Conservation (phyloP, 2,329 filamentous ascomycete species). For the Ceratocystis variospora region DNA sequence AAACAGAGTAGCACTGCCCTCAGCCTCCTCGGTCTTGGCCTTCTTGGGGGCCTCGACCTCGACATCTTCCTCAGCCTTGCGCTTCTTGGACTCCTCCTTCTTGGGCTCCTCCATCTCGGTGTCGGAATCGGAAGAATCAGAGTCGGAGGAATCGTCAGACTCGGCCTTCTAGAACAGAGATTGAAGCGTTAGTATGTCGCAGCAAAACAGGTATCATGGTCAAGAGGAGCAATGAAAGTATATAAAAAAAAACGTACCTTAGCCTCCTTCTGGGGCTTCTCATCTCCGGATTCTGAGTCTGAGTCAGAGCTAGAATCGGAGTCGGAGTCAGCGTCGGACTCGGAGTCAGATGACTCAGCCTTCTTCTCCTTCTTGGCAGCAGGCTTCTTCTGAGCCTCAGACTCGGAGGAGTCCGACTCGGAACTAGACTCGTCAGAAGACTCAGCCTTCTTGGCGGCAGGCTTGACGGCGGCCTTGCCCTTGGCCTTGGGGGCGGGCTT, state of each 20-base stretch:
- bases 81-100: conserved; percentile 32
- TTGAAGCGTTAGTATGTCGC: conserved; percentile 20
- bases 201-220: too few species aligned
- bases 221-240: neutral
- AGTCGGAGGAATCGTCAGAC: conserved; percentile 25
- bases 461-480: conserved; percentile 3
- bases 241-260: conserved; percentile 12
- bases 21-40: conserved; percentile 47
- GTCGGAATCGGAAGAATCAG: conserved; percentile 25
- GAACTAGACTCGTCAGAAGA: conserved; percentile 28
- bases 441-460: conserved; percentile 28
- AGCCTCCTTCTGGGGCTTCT: conserved; percentile 23
- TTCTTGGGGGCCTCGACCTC: conserved; percentile 48
- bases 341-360: conserved; percentile 27
- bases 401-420: conserved; percentile 28
- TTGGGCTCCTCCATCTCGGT: conserved; percentile 27
- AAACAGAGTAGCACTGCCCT: conserved; percentile 46
- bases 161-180: conserved; percentile 24
- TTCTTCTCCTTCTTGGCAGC: conserved; percentile 18
- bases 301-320: conserved; percentile 25
- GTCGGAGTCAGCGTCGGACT: conserved; percentile 30
- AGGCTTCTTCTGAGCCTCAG: conserved; percentile 24
- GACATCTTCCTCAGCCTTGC: conserved; percentile 34
- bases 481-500: conserved; percentile 12
- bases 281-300: conserved; percentile 24